Conservation (phyloP, 768 basidiomycete genomes). For the Goffeauzyma gilvescens region DNA sequence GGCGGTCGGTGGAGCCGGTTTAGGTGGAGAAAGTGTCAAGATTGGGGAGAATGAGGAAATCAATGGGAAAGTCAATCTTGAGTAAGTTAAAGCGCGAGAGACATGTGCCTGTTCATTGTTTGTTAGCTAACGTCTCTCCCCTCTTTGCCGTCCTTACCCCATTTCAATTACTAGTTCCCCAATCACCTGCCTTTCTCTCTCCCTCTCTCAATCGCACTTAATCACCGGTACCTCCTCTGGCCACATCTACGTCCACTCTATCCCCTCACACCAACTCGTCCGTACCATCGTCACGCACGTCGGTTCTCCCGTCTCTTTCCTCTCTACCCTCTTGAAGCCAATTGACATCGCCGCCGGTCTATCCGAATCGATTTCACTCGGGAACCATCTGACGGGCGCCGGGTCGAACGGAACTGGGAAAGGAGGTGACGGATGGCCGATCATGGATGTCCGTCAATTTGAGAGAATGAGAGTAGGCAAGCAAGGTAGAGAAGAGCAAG, state of each 20-base stretch:
- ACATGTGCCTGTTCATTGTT: neutral
- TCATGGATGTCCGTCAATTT: slow-evolving; percentile 28
- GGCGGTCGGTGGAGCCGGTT: slow-evolving; percentile 25
- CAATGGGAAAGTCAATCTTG: neutral
- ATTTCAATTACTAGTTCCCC: slow-evolving; percentile 46
- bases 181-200: slow-evolving; percentile 55
- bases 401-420: slow-evolving; percentile 1
- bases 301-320: slow-evolving; percentile 44
- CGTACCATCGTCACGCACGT: slow-evolving; percentile 43
- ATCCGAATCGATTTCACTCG: too few species aligned
- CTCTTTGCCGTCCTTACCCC: slow-evolving; percentile 1
- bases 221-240: slow-evolving; percentile 63
- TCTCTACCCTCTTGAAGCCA: slow-evolving; percentile 66
- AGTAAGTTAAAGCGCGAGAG: neutral
- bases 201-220: slow-evolving; percentile 55
- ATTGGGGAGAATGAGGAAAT: slow-evolving; percentile 14
- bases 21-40: slow-evolving; percentile 17
- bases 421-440: slow-evolving; percentile 18
- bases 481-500: slow-evolving; percentile 17
- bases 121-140: neutral
- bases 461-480: slow-evolving; percentile 30
- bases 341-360: slow-evolving; percentile 69
- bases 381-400: slow-evolving; percentile 33
- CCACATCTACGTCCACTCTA: slow-evolving; percentile 59
- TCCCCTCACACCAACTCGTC: slow-evolving; percentile 73